These are phyloP conservation scores for Camellia oleifera DNA, from an alignment of 179 eudicot genomes.

Conservation along the genomic window DNA sequence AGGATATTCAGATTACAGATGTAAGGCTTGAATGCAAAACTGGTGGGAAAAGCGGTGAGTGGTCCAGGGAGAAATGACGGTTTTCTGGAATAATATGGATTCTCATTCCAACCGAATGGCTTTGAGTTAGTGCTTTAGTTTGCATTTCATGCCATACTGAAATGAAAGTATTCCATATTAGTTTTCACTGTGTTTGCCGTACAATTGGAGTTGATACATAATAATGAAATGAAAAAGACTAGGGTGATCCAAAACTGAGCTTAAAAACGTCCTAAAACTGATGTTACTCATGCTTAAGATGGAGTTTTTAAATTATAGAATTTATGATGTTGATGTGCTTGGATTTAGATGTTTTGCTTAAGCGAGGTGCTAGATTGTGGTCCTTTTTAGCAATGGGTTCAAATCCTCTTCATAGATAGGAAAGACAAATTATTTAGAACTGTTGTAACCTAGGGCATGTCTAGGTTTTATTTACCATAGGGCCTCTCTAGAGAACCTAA, in stretches of 20 bases:
- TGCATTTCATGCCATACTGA: slow-evolving; percentile 2
- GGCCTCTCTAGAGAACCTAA: background rate
- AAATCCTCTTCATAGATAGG: background rate
- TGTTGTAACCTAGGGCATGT: background rate
- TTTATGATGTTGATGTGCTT: background rate
- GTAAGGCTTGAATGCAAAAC: slow-evolving; percentile 60
- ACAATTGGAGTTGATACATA: background rate
- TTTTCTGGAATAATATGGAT: background rate
- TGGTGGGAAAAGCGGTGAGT: slow-evolving; percentile 83
- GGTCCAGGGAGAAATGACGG: slow-evolving; percentile 56
- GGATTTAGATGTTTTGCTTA: background rate
- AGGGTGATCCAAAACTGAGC: background rate
- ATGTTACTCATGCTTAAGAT: background rate
- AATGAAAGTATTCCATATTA: background rate
- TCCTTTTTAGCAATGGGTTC: background rate
- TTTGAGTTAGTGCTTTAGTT: background rate
- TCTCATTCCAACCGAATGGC: background rate
- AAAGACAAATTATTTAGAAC: background rate
- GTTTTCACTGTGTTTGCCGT: background rate
- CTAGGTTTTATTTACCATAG: background rate
- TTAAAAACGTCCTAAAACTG: background rate
- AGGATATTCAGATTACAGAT: slow-evolving; percentile 65
- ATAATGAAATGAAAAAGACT: background rate
- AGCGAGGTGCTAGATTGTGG: background rate
- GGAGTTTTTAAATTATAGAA: background rate